Evolutionary conservation across 2,329 filamentous ascomycete species (phyloP).

Genomic region (Calonectria naviculata): DNA sequence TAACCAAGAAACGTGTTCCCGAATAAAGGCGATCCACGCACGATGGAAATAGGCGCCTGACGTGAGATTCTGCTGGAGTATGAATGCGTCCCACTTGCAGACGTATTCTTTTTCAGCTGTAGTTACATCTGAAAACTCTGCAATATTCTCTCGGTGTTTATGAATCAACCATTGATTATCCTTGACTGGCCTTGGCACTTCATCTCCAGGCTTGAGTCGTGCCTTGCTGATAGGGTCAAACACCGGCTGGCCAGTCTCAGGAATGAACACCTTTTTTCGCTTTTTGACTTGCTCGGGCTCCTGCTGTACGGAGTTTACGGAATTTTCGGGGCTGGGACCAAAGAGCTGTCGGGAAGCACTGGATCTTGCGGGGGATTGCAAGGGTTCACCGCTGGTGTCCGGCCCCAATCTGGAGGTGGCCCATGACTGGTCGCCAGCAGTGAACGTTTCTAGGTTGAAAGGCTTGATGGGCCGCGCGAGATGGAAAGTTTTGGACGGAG

Average conservation of each 20-base stretch:
- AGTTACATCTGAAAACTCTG: constrained; percentile 67
- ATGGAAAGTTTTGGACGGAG: constrained; percentile 52
- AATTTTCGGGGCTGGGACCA: constrained; percentile 22
- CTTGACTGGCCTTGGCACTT: constrained; percentile 55
- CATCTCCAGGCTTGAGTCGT: constrained; percentile 59
- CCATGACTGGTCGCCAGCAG: constrained; percentile 60
- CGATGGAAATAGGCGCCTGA: constrained; percentile 63
- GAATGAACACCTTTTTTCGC: constrained; percentile 54
- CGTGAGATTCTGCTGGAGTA: constrained; percentile 61
- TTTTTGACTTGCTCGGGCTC: constrained; percentile 25
- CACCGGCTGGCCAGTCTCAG: constrained; percentile 62
- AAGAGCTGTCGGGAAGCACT: constrained; percentile 36
- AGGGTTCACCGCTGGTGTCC: constrained; percentile 39
- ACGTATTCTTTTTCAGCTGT: constrained; percentile 68
- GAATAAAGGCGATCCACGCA: constrained; percentile 63
- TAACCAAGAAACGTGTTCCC: constrained; percentile 64
- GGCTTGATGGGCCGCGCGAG: constrained; percentile 55
- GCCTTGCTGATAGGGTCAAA: constrained; percentile 68
- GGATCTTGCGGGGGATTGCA: constrained; percentile 37
- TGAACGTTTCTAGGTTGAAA: constrained; percentile 57
- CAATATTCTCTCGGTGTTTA: constrained; percentile 68
- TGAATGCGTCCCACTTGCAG: constrained; percentile 67
- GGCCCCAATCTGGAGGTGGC: constrained; percentile 54
- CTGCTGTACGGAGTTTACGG: neutral
- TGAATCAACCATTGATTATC: constrained; percentile 68